Percentiles rank a stretch among this genome's conserved stretches.
These are phyloP conservation scores for Clausena lansium DNA, from an alignment of 345 rosid species.

Conservation along the genomic window DNA sequence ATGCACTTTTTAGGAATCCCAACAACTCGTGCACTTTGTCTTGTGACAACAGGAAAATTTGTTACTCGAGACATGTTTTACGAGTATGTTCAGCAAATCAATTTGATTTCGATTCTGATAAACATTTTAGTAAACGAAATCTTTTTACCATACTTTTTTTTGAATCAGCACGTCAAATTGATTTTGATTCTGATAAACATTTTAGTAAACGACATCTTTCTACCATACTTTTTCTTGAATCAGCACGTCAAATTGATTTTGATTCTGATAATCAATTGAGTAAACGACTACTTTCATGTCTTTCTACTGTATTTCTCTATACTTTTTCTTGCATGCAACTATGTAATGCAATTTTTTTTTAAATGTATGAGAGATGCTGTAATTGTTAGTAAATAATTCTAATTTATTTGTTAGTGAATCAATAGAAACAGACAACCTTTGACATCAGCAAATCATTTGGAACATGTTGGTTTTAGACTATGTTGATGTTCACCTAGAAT, in stretches of 20 bases:
- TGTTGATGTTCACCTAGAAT: neutral
- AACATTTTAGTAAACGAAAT: neutral
- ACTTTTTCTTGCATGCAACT: neutral
- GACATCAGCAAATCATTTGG: neutral
- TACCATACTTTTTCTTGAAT: neutral
- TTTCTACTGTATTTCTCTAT: neutral
- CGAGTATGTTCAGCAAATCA: slow-evolving; percentile 60
- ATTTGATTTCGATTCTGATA: neutral
- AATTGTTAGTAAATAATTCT: neutral
- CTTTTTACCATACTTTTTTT: neutral
- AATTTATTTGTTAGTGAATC: neutral
- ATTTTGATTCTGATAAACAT: too few species aligned
- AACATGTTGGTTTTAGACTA: neutral
- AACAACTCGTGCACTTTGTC: slow-evolving; percentile 93
- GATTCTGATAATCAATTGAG: too few species aligned
- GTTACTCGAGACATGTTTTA: slow-evolving; percentile 98
- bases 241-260: too few species aligned
- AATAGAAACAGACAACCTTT: neutral
- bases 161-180: too few species aligned
- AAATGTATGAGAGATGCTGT: neutral
- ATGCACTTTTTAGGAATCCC: slow-evolving; percentile 95
- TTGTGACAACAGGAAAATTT: slow-evolving; percentile 84
- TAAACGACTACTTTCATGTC: too few species aligned
- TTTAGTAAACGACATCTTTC: neutral
- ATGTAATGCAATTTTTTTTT: neutral